These are phyloP conservation scores for Yamadazyma paraphyllophila DNA, from an alignment of 805 yeast genomes.

Conservation along the genomic window DNA sequence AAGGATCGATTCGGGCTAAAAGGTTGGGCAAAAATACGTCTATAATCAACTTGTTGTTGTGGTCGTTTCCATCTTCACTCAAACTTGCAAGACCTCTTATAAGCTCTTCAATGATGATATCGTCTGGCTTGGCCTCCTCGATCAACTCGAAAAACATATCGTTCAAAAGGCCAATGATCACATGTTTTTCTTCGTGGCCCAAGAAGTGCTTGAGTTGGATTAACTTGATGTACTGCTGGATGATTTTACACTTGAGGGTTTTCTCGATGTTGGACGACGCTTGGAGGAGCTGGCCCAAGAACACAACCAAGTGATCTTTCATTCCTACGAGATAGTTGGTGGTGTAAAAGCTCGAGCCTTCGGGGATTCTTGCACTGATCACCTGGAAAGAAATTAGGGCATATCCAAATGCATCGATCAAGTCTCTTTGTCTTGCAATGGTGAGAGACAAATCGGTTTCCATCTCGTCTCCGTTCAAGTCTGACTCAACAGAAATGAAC, in stretches of 20 bases:
- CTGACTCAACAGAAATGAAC: constrained; percentile 22
- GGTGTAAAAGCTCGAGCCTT: constrained; percentile 11
- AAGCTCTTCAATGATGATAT: constrained; percentile 52
- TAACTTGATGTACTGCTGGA: constrained; percentile 61
- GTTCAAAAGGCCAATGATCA: constrained; percentile 63
- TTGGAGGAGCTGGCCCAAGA: constrained; percentile 67
- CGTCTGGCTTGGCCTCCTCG: constrained; percentile 36
- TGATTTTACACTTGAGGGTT: constrained; percentile 63
- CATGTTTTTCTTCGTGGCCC: constrained; percentile 51
- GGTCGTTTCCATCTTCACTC: constrained; percentile 18
- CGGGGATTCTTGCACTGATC: constrained; percentile 10
- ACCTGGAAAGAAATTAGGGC: constrained; percentile 48
- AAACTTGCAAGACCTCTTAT: constrained; percentile 52
- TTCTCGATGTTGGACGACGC: constrained; percentile 67
- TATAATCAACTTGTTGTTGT: constrained; percentile 11
- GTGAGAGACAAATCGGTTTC: constrained; percentile 34
- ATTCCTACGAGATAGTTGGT: constrained; percentile 40
- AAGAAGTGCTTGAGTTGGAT: constrained; percentile 51
- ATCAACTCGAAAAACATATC: constrained; percentile 48
- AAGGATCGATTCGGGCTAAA: constrained; percentile 13
- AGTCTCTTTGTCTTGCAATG: constrained; percentile 55
- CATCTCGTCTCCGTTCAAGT: background rate
- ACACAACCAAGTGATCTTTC: constrained; percentile 67
- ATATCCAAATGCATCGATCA: constrained; percentile 59
- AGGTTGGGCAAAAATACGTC: constrained; percentile 30